Conservation (phyloP, 2,329 filamentous ascomycete species). For the Aspergillus fumigatiaffinis region DNA sequence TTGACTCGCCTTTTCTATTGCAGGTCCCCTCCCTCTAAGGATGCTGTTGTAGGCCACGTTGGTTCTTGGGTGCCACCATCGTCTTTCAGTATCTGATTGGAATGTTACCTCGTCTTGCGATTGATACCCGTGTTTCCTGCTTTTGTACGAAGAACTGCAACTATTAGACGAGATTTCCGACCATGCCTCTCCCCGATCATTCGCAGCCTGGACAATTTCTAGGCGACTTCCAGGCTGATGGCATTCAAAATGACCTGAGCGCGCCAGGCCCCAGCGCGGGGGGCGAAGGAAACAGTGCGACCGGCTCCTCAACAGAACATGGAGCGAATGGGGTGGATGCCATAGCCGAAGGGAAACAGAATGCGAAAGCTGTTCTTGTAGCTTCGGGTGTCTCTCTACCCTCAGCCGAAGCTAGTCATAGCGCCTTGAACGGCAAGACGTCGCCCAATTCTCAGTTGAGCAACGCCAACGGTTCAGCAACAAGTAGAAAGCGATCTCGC, state of each 20-base stretch:
- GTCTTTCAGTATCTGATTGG: slow-evolving; percentile 20
- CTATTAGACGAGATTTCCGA: slow-evolving; percentile 6
- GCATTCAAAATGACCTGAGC: slow-evolving; percentile 23
- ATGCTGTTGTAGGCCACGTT: slow-evolving; percentile 28
- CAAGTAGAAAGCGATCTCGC: slow-evolving; percentile 56
- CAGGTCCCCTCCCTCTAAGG: slow-evolving; percentile 18
- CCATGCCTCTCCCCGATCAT: slow-evolving; percentile 36
- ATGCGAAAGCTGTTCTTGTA: slow-evolving; percentile 56
- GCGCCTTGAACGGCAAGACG: slow-evolving; percentile 26
- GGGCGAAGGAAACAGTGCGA: slow-evolving; percentile 16
- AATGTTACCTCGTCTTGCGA: slow-evolving; percentile 18
- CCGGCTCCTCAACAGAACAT: slow-evolving; percentile 21
- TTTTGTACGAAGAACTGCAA: slow-evolving; percentile 4
- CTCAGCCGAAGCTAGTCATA: slow-evolving; percentile 25
- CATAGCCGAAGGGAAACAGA: slow-evolving; percentile 58
- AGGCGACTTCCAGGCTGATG: slow-evolving; percentile 20
- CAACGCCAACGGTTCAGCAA: slow-evolving; percentile 47
- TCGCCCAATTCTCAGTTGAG: slow-evolving; percentile 27
- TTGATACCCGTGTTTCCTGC: slow-evolving; percentile 14
- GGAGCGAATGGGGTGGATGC: slow-evolving; percentile 36
- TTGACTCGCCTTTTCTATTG: slow-evolving; percentile 13
- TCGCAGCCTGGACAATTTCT: slow-evolving; percentile 23
- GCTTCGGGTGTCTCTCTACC: slow-evolving; percentile 42
- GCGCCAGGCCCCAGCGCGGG: slow-evolving; percentile 17
- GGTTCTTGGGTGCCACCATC: slow-evolving; percentile 13